phyloP scores from a whole-genome alignment of 768 basidiomycete species.

The Serendipita sp. region DNA sequence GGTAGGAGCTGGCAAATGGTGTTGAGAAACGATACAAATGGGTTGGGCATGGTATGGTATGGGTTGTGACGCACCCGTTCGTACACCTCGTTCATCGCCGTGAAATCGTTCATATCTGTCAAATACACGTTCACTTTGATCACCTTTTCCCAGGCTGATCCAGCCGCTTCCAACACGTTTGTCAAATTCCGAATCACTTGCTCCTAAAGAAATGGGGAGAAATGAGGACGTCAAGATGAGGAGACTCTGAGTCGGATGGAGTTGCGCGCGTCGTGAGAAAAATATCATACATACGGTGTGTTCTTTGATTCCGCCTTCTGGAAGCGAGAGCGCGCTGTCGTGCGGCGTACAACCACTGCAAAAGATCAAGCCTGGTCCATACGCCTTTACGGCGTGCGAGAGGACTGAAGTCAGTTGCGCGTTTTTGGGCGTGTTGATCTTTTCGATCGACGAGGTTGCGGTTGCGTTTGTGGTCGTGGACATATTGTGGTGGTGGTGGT shows the following conservation, averaged over 20 bases:
- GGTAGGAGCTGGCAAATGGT: constrained; percentile 31
- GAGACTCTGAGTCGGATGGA: background rate
- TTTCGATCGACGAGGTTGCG: constrained; percentile 27
- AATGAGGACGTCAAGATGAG: background rate
- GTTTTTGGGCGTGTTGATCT: constrained; percentile 37
- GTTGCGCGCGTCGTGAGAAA: background rate
- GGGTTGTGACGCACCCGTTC: constrained; percentile 17
- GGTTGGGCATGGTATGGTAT: background rate
- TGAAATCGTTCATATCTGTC: constrained; percentile 43
- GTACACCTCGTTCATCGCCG: constrained; percentile 42
- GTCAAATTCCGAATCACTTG: constrained; percentile 42
- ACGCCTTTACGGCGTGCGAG: constrained; percentile 23
- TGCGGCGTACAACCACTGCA: constrained; percentile 45
- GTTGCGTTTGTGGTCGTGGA: too few species aligned
- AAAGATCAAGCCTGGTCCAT: constrained; percentile 39
- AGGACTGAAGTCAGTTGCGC: constrained; percentile 32
- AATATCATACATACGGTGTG: constrained; percentile 36
- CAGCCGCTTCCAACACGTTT: constrained; percentile 36
- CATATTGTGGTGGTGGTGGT: too few species aligned
- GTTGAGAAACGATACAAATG: background rate
- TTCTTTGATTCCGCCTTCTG: constrained; percentile 40
- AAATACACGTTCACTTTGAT: constrained; percentile 44
- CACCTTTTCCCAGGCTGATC: constrained; percentile 44
- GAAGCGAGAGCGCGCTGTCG: constrained; percentile 31
- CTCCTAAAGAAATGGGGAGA: constrained; percentile 30